Evolutionary conservation across 345 rosid genomes (phyloP).

Genomic region (Angophora floribunda): DNA sequence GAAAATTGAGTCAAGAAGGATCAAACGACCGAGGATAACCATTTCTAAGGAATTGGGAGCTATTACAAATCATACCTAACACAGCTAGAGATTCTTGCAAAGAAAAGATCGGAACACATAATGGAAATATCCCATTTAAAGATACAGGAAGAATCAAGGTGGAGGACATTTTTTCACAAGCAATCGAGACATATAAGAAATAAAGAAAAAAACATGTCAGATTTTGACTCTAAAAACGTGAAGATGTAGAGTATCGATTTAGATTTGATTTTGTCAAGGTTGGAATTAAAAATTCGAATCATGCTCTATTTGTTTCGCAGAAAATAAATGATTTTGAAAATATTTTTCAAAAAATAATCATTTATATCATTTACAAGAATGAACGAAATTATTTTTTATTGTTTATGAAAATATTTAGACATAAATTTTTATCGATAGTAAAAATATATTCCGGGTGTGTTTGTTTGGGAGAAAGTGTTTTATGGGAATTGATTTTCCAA

Average conservation of each 20-base stretch:
- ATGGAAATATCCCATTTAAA: background rate
- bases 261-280: background rate
- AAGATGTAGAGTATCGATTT: background rate
- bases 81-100: background rate
- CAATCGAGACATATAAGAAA: background rate
- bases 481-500: too few species aligned
- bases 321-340: too few species aligned
- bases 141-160: background rate
- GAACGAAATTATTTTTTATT: too few species aligned
- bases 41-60: background rate
- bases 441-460: too few species aligned
- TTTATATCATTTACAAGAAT: too few species aligned
- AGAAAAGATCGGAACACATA: background rate
- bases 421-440: too few species aligned
- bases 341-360: too few species aligned
- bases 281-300: background rate
- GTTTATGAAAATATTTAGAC: too few species aligned
- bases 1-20: accelerated
- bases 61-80: background rate
- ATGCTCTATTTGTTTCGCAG: background rate
- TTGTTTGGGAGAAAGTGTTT: too few species aligned
- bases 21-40: background rate
- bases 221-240: background rate
- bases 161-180: background rate
- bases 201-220: background rate